Evolutionary conservation across 164 flowering plant genomes (phyloP).

Genomic region (Stephania japonica): DNA sequence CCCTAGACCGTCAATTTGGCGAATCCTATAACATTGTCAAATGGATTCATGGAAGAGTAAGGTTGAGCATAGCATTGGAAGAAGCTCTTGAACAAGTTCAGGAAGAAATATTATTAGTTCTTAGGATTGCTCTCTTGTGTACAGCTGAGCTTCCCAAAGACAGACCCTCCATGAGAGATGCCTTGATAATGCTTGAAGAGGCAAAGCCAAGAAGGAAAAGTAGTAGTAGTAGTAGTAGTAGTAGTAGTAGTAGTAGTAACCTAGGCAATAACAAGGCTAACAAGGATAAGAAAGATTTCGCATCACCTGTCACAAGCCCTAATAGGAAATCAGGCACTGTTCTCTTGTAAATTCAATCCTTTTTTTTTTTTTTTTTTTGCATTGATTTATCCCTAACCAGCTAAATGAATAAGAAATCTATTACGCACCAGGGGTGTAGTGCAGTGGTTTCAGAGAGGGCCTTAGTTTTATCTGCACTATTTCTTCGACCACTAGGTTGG

Average conservation of each 20-base stretch:
- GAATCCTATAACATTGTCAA: conserved; percentile 68
- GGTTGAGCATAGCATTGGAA: conserved; percentile 47
- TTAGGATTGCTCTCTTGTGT: conserved; percentile 76
- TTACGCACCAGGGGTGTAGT: too few species aligned
- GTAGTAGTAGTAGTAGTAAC: conserved; percentile 6
- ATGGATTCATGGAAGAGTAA: conserved; percentile 59
- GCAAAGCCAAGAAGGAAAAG: conserved; percentile 91
- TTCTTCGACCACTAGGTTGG: too few species aligned
- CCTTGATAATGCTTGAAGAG: conserved; percentile 84
- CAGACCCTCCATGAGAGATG: conserved; percentile 95
- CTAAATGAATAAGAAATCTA: too few species aligned
- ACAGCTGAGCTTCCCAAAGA: conserved; percentile 90
- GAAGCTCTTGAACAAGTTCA: conserved; percentile 61
- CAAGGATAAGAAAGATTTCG: conserved; percentile 53
- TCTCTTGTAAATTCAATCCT: neutral
- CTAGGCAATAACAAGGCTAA: conserved; percentile 18
- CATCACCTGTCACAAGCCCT: conserved; percentile 61
- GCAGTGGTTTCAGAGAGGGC: too few species aligned
- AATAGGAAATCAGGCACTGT: conserved; percentile 21
- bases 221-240: conserved; percentile 38
- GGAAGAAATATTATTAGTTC: conserved; percentile 91
- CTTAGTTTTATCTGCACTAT: too few species aligned
- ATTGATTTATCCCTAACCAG: neutral
- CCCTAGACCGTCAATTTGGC: conserved; percentile 69
- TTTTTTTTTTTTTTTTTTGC: neutral